Conservation (phyloP, 2,329 filamentous ascomycete species). For the Diaporthe longicolla region DNA sequence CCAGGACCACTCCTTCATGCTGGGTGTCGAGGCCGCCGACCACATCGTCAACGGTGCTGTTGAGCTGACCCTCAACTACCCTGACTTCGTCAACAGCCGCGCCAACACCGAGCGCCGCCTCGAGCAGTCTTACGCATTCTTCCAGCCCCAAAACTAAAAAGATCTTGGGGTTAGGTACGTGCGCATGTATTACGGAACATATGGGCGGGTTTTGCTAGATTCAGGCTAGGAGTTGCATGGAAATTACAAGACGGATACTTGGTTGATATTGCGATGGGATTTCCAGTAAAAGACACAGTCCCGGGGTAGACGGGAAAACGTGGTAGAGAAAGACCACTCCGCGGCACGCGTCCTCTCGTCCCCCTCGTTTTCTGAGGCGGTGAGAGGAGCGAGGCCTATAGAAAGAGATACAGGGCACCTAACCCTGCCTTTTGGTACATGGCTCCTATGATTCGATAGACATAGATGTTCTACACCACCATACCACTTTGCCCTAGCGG, state of each 20-base stretch:
- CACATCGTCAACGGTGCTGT: slow-evolving; percentile 90
- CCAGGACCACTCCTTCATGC: slow-evolving; percentile 98
- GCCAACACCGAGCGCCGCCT: slow-evolving; percentile 77
- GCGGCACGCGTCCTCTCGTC: slow-evolving; percentile 7
- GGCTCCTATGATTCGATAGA: slow-evolving; percentile 38
- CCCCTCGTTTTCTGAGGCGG: slow-evolving; percentile 9
- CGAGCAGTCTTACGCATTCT: slow-evolving; percentile 61
- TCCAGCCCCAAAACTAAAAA: slow-evolving; percentile 43
- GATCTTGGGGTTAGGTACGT: neutral
- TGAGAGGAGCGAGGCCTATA: slow-evolving; percentile 19
- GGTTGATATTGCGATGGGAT: slow-evolving; percentile 37
- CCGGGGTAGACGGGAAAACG: slow-evolving; percentile 32
- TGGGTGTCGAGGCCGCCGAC: slow-evolving; percentile 93
- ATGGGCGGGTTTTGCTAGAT: slow-evolving; percentile 41
- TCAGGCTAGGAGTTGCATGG: slow-evolving; percentile 43
- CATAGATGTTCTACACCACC: slow-evolving; percentile 39
- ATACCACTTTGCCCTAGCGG: slow-evolving; percentile 36
- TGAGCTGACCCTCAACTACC: slow-evolving; percentile 95
- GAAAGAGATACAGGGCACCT: slow-evolving; percentile 35
- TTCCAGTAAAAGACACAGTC: slow-evolving; percentile 17
- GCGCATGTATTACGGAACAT: slow-evolving; percentile 39
- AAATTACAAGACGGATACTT: slow-evolving; percentile 38
- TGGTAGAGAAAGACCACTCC: slow-evolving; percentile 27
- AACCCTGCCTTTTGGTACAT: slow-evolving; percentile 32
- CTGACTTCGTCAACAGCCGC: slow-evolving; percentile 91